Conservation (phyloP, 805 yeast genomes). For the Saturnispora silvae region DNA sequence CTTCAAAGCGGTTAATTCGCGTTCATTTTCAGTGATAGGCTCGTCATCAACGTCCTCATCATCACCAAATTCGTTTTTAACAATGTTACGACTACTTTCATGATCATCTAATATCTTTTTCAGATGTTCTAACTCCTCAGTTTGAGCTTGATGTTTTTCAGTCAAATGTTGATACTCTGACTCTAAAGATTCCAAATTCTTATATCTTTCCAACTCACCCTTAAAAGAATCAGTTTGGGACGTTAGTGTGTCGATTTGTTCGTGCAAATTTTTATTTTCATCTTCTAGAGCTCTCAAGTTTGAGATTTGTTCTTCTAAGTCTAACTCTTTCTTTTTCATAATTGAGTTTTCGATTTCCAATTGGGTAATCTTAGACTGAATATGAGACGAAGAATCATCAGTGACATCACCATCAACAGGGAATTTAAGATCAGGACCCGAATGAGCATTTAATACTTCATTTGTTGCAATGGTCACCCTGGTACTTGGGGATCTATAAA, state of each 20-base stretch:
- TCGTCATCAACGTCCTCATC: background rate
- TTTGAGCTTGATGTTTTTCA: slow-evolving; percentile 5
- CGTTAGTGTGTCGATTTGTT: slow-evolving; percentile 5
- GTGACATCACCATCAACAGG: slow-evolving; percentile 9
- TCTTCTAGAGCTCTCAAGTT: slow-evolving; percentile 1
- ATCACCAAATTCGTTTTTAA: slow-evolving; percentile 9
- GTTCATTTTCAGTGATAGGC: slow-evolving; percentile 7
- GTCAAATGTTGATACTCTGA: slow-evolving; percentile 1
- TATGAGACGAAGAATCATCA: background rate
- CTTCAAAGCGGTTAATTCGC: slow-evolving; percentile 11
- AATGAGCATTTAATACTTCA: slow-evolving; percentile 11
- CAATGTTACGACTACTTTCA: slow-evolving; percentile 4
- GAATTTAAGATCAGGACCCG: slow-evolving; percentile 9
- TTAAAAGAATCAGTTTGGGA: slow-evolving; percentile 1
- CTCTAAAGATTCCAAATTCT: slow-evolving; percentile 8
- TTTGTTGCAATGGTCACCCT: slow-evolving; percentile 10
- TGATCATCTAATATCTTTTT: slow-evolving; percentile 7
- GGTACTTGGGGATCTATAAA: slow-evolving; percentile 12
- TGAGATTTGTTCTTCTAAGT: background rate
- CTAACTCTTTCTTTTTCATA: slow-evolving; percentile 1
- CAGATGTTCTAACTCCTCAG: slow-evolving; percentile 8
- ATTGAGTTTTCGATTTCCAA: slow-evolving; percentile 9
- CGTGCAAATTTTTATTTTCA: slow-evolving; percentile 5
- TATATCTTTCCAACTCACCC: slow-evolving; percentile 5
- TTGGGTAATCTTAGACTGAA: background rate